phyloP scores from a whole-genome alignment of 768 basidiomycete genomes.

The Trametes maxima region DNA sequence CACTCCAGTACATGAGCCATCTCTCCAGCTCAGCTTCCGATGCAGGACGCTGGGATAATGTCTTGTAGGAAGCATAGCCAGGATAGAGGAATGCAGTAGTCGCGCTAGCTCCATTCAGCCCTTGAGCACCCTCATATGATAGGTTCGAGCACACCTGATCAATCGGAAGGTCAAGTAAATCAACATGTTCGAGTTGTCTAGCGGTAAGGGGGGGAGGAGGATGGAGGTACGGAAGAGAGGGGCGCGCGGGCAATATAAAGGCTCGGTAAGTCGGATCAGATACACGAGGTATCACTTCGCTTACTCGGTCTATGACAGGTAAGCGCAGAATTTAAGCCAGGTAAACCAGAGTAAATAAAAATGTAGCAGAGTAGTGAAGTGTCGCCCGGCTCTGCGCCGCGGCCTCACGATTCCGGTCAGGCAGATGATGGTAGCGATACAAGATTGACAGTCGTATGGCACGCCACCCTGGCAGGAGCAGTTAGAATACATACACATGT shows the following conservation, averaged over 20 bases:
- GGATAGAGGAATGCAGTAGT: conserved; percentile 85
- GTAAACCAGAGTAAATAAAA: not conserved
- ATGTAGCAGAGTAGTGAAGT: not conserved
- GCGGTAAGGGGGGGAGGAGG: not conserved
- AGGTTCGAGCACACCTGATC: conserved; percentile 37
- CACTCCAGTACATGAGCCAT: conserved; percentile 99
- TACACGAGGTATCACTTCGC: not conserved
- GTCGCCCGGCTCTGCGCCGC: not conserved
- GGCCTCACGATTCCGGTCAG: conserved; percentile 14
- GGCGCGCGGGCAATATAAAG: conserved; percentile 5
- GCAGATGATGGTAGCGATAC: conserved; percentile 9
- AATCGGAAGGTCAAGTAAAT: conserved; percentile 46
- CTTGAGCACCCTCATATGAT: not conserved
- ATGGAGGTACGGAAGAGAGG: conserved; percentile 15
- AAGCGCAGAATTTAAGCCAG: not conserved
- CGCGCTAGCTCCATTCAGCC: conserved; percentile 47
- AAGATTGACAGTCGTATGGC: not conserved
- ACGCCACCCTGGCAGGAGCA: conserved; percentile 3
- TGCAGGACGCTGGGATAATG: conserved; percentile 83
- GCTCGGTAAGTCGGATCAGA: not conserved
- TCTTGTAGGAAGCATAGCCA: conserved; percentile 96
- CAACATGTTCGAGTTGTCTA: conserved; percentile 36
- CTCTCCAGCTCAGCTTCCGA: conserved; percentile 84
- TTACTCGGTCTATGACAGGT: not conserved
- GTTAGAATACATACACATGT: conserved; percentile 6